Evolutionary conservation across 257 asterid species (phyloP).

Genomic region (Ilex asprella): DNA sequence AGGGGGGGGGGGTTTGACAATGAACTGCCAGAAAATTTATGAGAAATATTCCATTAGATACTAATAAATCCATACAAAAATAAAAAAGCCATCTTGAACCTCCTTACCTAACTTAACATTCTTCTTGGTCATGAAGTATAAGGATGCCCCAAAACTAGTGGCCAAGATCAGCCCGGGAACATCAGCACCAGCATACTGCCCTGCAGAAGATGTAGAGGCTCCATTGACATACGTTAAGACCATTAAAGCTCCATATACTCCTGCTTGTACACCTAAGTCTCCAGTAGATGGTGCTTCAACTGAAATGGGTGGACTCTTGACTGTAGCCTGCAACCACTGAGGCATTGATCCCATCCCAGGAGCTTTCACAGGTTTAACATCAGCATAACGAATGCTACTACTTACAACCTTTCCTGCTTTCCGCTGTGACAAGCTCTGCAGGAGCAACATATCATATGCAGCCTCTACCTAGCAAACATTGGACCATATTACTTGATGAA

Average conservation of each 20-base stretch:
- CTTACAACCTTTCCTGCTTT: slow-evolving; percentile 83
- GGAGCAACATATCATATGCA: slow-evolving; percentile 92
- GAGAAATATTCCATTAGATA: neutral
- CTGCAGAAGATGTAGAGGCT: slow-evolving; percentile 48
- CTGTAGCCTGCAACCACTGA: slow-evolving; percentile 70
- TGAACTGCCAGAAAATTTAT: neutral
- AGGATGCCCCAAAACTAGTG: slow-evolving; percentile 89
- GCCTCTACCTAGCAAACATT: slow-evolving; percentile 69
- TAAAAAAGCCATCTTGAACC: neutral
- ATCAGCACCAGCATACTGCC: slow-evolving; percentile 67
- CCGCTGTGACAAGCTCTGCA: slow-evolving; percentile 87
- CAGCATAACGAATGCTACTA: slow-evolving; percentile 78
- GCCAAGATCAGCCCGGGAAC: slow-evolving; percentile 92
- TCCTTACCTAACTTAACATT: slow-evolving; percentile 80
- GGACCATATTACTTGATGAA: slow-evolving; percentile 19
- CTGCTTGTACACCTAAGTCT: slow-evolving; percentile 90
- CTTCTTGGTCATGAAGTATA: slow-evolving; percentile 94
- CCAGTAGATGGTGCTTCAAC: slow-evolving; percentile 75
- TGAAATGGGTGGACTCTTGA: slow-evolving; percentile 46
- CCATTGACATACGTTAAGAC: slow-evolving; percentile 81
- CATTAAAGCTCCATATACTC: slow-evolving; percentile 95
- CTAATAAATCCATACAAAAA: neutral
- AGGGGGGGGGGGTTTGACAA: no score
- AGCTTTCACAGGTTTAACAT: slow-evolving; percentile 67
- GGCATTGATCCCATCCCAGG: slow-evolving; percentile 64